These are phyloP conservation scores for Aspergillus melleus DNA, from an alignment of 2,329 filamentous ascomycete species.

Conservation along the genomic window DNA sequence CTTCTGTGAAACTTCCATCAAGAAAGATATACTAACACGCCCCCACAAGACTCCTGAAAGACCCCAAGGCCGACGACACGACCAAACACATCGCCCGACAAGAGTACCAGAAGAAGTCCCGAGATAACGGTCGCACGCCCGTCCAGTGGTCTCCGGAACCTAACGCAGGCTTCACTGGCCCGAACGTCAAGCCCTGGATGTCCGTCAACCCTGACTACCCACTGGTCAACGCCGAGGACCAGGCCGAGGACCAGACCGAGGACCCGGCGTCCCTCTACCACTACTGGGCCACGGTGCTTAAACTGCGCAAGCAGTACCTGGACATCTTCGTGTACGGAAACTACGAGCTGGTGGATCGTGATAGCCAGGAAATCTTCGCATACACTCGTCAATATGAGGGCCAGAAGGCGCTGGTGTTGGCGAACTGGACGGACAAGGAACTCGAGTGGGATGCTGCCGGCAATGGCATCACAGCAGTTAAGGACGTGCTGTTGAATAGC, in stretches of 20 bases:
- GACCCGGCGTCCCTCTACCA: conserved; percentile 54
- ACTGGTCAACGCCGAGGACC: conserved; percentile 60
- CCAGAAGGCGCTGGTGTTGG: conserved; percentile 36
- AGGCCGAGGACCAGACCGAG: conserved; percentile 48
- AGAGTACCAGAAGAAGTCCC: conserved; percentile 43
- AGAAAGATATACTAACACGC: background rate
- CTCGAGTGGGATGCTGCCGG: conserved; percentile 33
- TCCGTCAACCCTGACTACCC: conserved; percentile 63
- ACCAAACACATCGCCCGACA: conserved; percentile 30
- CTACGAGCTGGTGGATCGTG: conserved; percentile 56
- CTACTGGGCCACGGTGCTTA: conserved; percentile 63
- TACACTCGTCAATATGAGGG: conserved; percentile 49
- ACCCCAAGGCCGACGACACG: conserved; percentile 26
- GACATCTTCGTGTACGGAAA: conserved; percentile 69
- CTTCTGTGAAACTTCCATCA: background rate
- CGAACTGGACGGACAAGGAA: conserved; percentile 35
- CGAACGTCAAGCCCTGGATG: conserved; percentile 65
- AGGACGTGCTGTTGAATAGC: conserved; percentile 34
- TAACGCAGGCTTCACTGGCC: conserved; percentile 65
- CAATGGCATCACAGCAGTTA: conserved; percentile 27
- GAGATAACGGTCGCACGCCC: conserved; percentile 70
- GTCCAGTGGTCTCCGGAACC: conserved; percentile 67
- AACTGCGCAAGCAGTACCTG: conserved; percentile 59
- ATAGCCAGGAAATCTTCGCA: conserved; percentile 56
- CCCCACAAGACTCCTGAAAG: conserved; percentile 30